Base-by-base conservation (phyloP, 2,329 filamentous ascomycete species). In the Tolypocladium nubicola region DNA sequence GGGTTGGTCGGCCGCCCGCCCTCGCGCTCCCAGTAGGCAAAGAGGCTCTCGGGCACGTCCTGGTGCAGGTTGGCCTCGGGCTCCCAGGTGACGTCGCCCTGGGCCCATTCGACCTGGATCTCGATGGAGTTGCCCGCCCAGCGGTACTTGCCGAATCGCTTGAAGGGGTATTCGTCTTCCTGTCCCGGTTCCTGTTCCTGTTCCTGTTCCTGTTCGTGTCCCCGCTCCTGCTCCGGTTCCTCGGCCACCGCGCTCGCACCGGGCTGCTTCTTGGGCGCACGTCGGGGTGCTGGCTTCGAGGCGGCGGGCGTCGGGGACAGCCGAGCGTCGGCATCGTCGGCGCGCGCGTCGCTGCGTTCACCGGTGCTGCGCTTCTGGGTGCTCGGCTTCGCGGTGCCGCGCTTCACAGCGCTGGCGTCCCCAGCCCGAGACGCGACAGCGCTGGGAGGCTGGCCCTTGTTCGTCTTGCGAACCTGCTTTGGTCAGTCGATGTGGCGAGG, bases 1-100 rank as follows among this genome's bases (percentile, higher is more conserved):
- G 70, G 69, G 54, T 72, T 72, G 1, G 56, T 54, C 14, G 71
- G 71, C 0, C 71, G 69, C 0, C 70, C 71, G 1, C 63, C 65
- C 54, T 63, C 57, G 13, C 49, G 47, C 43, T 64, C 54, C 71
- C 71, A 74, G 59, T 69, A 74, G 4, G 57, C 60, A 23, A 74
- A 64, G 7, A 74, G 65, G 0, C 61, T 59, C 0, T 66, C 55
- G 8, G 63, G 68, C 33, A 64, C 66, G 52, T 74, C 71, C 33
- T 62, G 57, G 52, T 74, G 71, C 21, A 74, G 59, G 40, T 63
- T 64, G 10, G 62, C 58, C 55, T 74, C 71, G 11, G 66, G 63
- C 53, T 71, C 69, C 71, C 71, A 74, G 1, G 70, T 73, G 3
- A 53, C 47, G 4, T 65, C 59, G 23, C 68, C 66, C 2, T 56